Conservation (phyloP, 2,329 filamentous ascomycete species). For the Stagonosporopsis cucurbitacearum region DNA sequence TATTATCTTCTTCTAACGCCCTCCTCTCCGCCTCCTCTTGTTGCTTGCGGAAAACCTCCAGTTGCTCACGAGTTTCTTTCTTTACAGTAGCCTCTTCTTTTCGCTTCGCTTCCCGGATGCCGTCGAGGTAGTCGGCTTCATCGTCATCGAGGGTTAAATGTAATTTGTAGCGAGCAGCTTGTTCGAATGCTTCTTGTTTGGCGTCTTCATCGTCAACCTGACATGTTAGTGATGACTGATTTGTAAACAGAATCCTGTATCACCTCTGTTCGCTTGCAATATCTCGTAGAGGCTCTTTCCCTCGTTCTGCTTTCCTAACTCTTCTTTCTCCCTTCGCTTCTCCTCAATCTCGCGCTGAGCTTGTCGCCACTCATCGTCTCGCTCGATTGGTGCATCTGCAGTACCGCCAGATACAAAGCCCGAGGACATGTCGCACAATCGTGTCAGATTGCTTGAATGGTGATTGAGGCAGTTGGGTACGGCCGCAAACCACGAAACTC, state of each 20-base stretch:
- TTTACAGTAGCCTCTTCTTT: constrained; percentile 63
- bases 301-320: constrained; percentile 56
- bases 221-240: constrained; percentile 35
- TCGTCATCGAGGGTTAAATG: constrained; percentile 83
- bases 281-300: constrained; percentile 75
- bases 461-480: neutral
- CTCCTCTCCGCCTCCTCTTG: constrained; percentile 65
- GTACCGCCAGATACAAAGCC: constrained; percentile 62
- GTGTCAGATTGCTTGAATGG: neutral
- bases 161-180: constrained; percentile 72
- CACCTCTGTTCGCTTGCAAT: constrained; percentile 82
- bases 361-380: constrained; percentile 67
- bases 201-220: constrained; percentile 61
- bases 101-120: constrained; percentile 63
- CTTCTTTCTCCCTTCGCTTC: constrained; percentile 62
- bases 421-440: constrained; percentile 48
- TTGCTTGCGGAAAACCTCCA: constrained; percentile 65
- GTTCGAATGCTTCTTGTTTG: constrained; percentile 89
- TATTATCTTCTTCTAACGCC: constrained; percentile 49
- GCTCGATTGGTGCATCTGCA: constrained; percentile 49
- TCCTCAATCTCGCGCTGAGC: constrained; percentile 71
- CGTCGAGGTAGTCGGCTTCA: constrained; percentile 75
- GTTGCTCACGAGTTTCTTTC: constrained; percentile 64
- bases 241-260: neutral
- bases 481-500: neutral